These are phyloP conservation scores for Pouteria campechiana DNA, from an alignment of 179 eudicot genomes.

Conservation along the genomic window DNA sequence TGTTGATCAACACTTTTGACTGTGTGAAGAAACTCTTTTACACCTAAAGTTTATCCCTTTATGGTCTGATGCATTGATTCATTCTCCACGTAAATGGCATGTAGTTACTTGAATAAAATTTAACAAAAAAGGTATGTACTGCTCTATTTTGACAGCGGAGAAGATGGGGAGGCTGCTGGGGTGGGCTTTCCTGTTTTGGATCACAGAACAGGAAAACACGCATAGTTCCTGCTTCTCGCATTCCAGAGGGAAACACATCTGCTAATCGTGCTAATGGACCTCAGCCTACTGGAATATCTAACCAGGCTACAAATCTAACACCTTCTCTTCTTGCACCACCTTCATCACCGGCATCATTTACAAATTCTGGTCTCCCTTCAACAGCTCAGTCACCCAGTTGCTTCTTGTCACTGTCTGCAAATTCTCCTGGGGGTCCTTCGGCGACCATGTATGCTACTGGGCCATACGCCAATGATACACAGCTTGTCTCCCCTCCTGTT, in stretches of 20 bases:
- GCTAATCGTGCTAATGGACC: conserved; percentile 55
- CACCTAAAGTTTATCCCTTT: no score
- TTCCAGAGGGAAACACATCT: conserved; percentile 55
- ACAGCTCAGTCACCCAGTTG: conserved; percentile 89
- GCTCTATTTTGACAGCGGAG: conserved; percentile 50
- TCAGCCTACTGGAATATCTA: conserved; percentile 40
- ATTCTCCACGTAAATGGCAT: no score
- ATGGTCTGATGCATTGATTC: no score
- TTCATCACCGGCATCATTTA: conserved; percentile 91
- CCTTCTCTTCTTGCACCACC: conserved; percentile 94
- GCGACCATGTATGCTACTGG: conserved; percentile 81
- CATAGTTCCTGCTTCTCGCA: conserved; percentile 82
- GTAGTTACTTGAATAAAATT: no score
- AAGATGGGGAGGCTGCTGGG: conserved; percentile 87
- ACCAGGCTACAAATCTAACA: conserved; percentile 42
- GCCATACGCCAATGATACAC: conserved; percentile 93
- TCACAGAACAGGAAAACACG: conserved; percentile 82
- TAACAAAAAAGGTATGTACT: no score
- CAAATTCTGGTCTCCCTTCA: conserved; percentile 81
- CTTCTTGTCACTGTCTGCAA: conserved; percentile 53
- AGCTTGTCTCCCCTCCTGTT: conserved; percentile 91
- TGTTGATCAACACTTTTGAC: no score
- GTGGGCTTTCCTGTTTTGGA: conserved; percentile 72
- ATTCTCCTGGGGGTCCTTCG: conserved; percentile 82
- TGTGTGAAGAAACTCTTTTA: no score